A percentile compares a stretch with the other conserved stretches of the same genome.
Evolutionary conservation across 2,329 filamentous ascomycete genomes (phyloP).

Genomic region (Leptodontidium sp.): DNA sequence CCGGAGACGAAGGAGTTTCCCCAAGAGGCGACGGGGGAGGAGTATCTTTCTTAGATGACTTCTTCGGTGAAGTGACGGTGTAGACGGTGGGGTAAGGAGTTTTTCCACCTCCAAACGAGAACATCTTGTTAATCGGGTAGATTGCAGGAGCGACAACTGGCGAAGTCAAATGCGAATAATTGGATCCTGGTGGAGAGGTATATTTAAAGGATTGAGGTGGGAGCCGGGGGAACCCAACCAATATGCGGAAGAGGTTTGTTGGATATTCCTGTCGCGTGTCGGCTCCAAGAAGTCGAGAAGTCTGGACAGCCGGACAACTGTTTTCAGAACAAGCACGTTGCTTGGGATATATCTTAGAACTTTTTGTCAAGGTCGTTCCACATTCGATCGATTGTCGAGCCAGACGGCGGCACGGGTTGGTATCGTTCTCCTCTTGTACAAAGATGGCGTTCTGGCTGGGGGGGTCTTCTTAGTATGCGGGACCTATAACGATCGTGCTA

Average conservation of each 20-base stretch:
- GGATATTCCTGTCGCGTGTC: slow-evolving; percentile 31
- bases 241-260: slow-evolving; percentile 31
- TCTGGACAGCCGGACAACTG: slow-evolving; percentile 23
- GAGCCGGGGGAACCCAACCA: slow-evolving; percentile 30
- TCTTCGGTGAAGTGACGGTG: slow-evolving; percentile 26
- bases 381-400: slow-evolving; percentile 17
- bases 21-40: slow-evolving; percentile 24
- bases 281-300: slow-evolving; percentile 27
- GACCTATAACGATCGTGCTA: slow-evolving; percentile 24
- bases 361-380: slow-evolving; percentile 9
- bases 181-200: slow-evolving; percentile 32
- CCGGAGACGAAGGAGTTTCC: slow-evolving; percentile 41
- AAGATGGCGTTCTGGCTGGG: slow-evolving; percentile 26
- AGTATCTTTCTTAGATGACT: slow-evolving; percentile 30
- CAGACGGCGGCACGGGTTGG: slow-evolving; percentile 17
- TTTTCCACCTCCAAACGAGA: slow-evolving; percentile 34
- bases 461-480: slow-evolving; percentile 19
- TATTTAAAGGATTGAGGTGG: slow-evolving; percentile 28
- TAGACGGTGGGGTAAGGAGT: slow-evolving; percentile 30
- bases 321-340: slow-evolving; percentile 15
- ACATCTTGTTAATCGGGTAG: slow-evolving; percentile 41
- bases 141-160: slow-evolving; percentile 37
- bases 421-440: slow-evolving; percentile 20
- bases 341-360: slow-evolving; percentile 19
- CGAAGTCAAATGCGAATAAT: slow-evolving; percentile 26